Percentiles rank a stretch among this genome's conserved stretches.
These are phyloP conservation scores for Ganoderma sinense DNA, from an alignment of 1,284 basidiomycete species.

Conservation along the genomic window DNA sequence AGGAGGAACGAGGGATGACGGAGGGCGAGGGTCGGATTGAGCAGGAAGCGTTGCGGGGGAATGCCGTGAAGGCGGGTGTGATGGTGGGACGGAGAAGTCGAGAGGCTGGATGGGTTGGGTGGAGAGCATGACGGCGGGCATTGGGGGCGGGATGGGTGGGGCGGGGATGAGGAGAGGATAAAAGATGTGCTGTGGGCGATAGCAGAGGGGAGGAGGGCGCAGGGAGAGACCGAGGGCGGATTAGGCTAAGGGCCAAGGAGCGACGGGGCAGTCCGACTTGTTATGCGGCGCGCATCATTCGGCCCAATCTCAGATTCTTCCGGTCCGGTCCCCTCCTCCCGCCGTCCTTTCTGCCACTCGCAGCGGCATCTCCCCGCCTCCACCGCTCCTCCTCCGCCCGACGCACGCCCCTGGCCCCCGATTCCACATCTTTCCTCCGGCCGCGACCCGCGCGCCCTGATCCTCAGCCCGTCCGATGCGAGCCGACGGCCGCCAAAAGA, in stretches of 20 bases:
- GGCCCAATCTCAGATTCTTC: slow-evolving; percentile 27
- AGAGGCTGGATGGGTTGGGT: slow-evolving; percentile 49
- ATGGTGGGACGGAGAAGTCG: slow-evolving; percentile 35
- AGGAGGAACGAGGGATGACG: slow-evolving; percentile 25
- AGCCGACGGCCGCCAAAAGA: slow-evolving; percentile 14
- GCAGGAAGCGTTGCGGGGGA: slow-evolving; percentile 23
- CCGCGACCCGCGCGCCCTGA: neutral
- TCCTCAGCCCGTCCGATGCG: neutral
- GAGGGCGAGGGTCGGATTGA: slow-evolving; percentile 22
- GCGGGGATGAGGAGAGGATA: slow-evolving; percentile 19
- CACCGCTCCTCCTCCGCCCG: slow-evolving; percentile 9
- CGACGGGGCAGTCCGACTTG: slow-evolving; percentile 29
- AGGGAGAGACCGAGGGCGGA: slow-evolving; percentile 10
- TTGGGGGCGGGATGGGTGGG: slow-evolving; percentile 10
- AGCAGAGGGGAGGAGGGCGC: slow-evolving; percentile 21
- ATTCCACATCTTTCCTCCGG: slow-evolving; percentile 6
- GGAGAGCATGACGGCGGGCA: slow-evolving; percentile 48
- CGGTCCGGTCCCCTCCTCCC: slow-evolving; percentile 29
- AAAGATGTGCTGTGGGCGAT: slow-evolving; percentile 7
- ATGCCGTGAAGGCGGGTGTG: slow-evolving; percentile 24
- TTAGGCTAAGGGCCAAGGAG: slow-evolving; percentile 13
- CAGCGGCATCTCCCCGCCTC: slow-evolving; percentile 9
- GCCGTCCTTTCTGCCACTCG: slow-evolving; percentile 13
- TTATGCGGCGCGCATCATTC: slow-evolving; percentile 33
- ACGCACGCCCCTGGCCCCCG: neutral